These are phyloP conservation scores for Closterium sp. DNA, from an alignment of 139 green algal species.

Conservation along the genomic window DNA sequence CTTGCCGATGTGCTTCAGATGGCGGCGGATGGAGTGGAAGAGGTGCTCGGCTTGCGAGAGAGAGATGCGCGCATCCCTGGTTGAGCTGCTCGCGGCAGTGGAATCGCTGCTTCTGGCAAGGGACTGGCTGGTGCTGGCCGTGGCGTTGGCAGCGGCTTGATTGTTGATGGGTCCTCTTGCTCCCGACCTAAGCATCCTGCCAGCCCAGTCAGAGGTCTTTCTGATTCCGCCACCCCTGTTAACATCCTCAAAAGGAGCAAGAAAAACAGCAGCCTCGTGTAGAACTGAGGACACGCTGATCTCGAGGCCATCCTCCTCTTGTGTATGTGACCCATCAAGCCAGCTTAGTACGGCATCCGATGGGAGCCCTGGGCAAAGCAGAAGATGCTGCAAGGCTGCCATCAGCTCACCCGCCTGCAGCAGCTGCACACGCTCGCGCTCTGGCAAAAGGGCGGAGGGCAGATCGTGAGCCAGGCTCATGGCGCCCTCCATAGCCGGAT, in stretches of 20 bases:
- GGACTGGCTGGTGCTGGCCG: neutral
- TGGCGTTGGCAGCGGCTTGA: neutral
- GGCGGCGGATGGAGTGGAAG: neutral
- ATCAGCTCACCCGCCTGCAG: neutral
- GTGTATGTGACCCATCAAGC: neutral
- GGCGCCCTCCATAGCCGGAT: neutral
- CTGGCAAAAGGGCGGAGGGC: neutral
- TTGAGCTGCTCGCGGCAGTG: neutral
- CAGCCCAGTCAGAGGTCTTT: neutral
- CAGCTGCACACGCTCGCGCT: neutral
- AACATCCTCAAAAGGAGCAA: neutral
- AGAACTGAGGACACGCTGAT: neutral
- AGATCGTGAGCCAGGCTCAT: neutral
- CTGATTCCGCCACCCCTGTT: neutral
- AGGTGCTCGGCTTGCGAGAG: neutral
- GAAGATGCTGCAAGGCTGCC: neutral
- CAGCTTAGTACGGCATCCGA: neutral
- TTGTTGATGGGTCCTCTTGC: neutral
- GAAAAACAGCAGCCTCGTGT: neutral
- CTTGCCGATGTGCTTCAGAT: neutral
- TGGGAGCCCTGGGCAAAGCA: neutral
- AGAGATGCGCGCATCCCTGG: neutral
- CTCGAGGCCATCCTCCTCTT: neutral
- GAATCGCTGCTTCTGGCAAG: conserved; percentile 42
- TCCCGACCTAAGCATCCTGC: neutral